phyloP scores from a whole-genome alignment of 805 yeast genomes.

The Osmozyma mogii region DNA sequence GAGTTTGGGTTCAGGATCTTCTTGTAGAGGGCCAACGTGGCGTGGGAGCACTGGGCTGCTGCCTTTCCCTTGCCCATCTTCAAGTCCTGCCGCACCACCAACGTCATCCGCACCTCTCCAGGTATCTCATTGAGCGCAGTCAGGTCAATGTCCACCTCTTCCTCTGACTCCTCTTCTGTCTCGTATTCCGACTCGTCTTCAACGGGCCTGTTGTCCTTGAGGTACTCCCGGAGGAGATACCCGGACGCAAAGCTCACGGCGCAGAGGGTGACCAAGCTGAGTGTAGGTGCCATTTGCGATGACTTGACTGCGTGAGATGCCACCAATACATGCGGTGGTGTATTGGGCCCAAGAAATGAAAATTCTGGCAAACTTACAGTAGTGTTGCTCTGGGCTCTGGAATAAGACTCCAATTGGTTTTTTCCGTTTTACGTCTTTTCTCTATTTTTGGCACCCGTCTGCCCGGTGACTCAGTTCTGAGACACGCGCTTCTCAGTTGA shows the following conservation, averaged over 20 bases:
- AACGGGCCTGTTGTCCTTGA: not conserved
- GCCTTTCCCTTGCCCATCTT: conserved; percentile 92
- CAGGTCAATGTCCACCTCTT: conserved; percentile 54
- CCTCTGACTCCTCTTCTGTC: conserved; percentile 40
- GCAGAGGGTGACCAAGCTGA: conserved; percentile 21
- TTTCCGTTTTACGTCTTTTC: too few species aligned
- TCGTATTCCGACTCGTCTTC: conserved; percentile 27
- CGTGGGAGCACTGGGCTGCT: conserved; percentile 97
- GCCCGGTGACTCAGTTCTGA: too few species aligned
- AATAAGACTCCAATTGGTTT: too few species aligned
- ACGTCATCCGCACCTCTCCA: conserved; percentile 80
- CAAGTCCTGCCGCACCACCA: conserved; percentile 81
- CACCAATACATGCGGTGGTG: too few species aligned
- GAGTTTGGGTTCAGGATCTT: conserved; percentile 47
- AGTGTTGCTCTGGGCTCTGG: too few species aligned
- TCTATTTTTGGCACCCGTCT: too few species aligned
- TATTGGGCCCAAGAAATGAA: too few species aligned
- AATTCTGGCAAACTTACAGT: too few species aligned
- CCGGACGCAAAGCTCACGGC: conserved; percentile 32
- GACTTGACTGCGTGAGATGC: too few species aligned
- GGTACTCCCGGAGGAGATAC: conserved; percentile 8
- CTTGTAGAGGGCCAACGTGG: conserved; percentile 86
- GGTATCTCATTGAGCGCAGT: conserved; percentile 54
- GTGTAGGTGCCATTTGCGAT: too few species aligned
- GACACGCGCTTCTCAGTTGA: too few species aligned